phyloP scores from a whole-genome alignment of 1,139 yeast genomes.

The Suhomyces chickasaworum region DNA sequence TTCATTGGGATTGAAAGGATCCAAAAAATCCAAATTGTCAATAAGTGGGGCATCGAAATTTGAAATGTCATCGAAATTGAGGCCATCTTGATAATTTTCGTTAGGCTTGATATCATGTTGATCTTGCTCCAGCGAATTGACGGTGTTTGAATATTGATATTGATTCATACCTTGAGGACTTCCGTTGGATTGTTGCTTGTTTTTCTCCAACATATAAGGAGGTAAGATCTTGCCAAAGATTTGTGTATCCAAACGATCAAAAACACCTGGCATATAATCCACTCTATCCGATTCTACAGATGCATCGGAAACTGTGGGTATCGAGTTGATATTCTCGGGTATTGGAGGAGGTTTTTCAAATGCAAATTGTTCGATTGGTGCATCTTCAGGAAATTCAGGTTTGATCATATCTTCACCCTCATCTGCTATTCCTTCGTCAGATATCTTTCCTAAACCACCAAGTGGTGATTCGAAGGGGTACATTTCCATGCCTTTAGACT shows the following conservation, averaged over 20 bases:
- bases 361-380: neutral
- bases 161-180: neutral
- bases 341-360: neutral
- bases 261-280: slow-evolving; percentile 71
- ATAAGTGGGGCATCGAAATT: slow-evolving; percentile 25
- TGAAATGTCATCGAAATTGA: slow-evolving; percentile 18
- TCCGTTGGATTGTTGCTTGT: slow-evolving; percentile 9
- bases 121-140: neutral
- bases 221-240: slow-evolving; percentile 82
- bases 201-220: slow-evolving; percentile 68
- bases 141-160: neutral
- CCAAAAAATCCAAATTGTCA: slow-evolving; percentile 20
- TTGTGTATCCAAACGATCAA: slow-evolving; percentile 82
- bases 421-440: neutral
- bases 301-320: slow-evolving; percentile 5
- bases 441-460: slow-evolving; percentile 3
- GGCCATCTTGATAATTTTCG: neutral
- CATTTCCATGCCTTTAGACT: neutral
- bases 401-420: neutral
- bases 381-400: neutral
- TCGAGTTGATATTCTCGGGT: neutral
- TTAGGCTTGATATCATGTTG: neutral
- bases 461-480: slow-evolving; percentile 10
- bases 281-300: slow-evolving; percentile 13
- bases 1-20: slow-evolving; percentile 14